Conservation (phyloP, 192 early-diverging fungal species). For the Entomortierella chlamydospora region DNA sequence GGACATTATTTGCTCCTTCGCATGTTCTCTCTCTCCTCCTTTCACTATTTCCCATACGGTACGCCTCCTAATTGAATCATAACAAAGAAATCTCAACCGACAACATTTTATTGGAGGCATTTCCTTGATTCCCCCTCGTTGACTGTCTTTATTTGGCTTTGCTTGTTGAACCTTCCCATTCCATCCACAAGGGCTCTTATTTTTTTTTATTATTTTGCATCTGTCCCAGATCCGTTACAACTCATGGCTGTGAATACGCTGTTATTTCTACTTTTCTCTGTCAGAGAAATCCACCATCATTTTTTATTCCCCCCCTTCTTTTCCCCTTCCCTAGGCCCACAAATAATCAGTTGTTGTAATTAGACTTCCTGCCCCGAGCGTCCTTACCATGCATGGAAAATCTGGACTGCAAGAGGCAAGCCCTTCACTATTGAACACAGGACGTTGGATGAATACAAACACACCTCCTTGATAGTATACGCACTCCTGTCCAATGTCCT, state of each 20-base stretch:
- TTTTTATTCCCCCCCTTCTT: not conserved
- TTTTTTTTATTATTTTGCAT: not conserved
- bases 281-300: not conserved
- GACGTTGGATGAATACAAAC: not conserved
- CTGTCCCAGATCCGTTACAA: not conserved
- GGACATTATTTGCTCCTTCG: conserved; percentile 7
- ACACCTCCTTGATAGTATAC: not conserved
- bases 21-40: not conserved
- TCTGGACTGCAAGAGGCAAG: not conserved
- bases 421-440: not conserved
- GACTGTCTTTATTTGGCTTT: not conserved
- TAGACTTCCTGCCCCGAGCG: not conserved
- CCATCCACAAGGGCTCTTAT: not conserved
- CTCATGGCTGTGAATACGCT: not conserved
- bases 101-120: not conserved
- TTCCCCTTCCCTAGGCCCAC: not conserved
- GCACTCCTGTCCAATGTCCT: too few relatives aligned
- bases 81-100: not conserved
- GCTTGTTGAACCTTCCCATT: too few relatives aligned
- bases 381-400: not conserved
- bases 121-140: not conserved
- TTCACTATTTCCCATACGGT: not conserved
- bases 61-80: not conserved
- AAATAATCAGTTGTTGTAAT: not conserved
- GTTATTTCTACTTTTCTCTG: not conserved